Base-by-base conservation (phyloP, 2,329 filamentous ascomycete species). In the Botrytis squamosa region DNA sequence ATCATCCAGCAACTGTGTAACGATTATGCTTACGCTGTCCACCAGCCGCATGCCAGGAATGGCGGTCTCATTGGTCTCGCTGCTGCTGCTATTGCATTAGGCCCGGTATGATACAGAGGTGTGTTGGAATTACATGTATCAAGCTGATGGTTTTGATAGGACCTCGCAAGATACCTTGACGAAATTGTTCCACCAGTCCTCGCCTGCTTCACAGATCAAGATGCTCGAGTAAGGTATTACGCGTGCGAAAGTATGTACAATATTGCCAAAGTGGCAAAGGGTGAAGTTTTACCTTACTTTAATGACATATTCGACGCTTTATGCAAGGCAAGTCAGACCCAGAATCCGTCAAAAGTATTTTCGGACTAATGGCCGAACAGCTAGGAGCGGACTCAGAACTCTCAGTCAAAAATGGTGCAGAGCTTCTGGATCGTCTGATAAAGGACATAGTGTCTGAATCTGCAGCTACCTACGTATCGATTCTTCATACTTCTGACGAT, bases 181-280 rank as follows among this genome's bases (percentile, higher is more conserved):
- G 92, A 95, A 79, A 98, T 99, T 78, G 95, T 99, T 0, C 95
- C 95, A 64, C 97, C 97, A 4, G 96, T 99, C 8, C 88, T 99
- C 64, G 96, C 96, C 70, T 99, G 97, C 85, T 99, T 99, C 83
- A 93, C 93, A 74, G 97, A 99, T 79, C 96, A 98, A 85, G 96
- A 99, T 91, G 95, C 96, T 42, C 90, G 96, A 74, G 96, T 98
- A 46, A 90, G 96, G 77, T 99, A 99, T 83, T 99, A 99, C 84
- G 96, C 96, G 38, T 99, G 96, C 84, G 96, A 99, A 85, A 97
- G 95, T 83, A 99, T 99, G 96, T 99, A 99, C 85, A 99, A 99
- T 83, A 99, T 99, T 81, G 95, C 96, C 81, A 99, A 99, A 84
- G 96, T 99, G 66, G 96, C 95, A 75, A 99, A 99, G 84, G 96